Percentiles rank a stretch among this genome's conserved stretches.
Conservation (phyloP, 83 land plant species). For the Picea mariana region DNA sequence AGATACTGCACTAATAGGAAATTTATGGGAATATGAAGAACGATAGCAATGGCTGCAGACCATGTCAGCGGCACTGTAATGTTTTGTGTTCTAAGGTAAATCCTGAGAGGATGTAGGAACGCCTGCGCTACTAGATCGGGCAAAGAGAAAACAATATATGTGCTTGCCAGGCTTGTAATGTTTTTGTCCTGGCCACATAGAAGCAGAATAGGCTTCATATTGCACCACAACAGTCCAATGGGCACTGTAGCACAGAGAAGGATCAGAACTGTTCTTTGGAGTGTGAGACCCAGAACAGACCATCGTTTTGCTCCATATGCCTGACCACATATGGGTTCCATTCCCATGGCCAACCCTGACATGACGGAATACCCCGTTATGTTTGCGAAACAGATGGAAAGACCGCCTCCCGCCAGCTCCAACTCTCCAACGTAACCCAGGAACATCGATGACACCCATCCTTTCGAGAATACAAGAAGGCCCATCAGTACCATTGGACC, state of each 20-base stretch:
- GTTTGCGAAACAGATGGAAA: slow-evolving; percentile 41
- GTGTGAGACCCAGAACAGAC: too few relatives aligned
- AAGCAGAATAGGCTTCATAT: slow-evolving; percentile 35
- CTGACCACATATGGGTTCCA: too few relatives aligned
- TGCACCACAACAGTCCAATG: slow-evolving; percentile 41
- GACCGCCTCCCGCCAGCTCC: slow-evolving; percentile 41
- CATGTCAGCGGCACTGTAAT: slow-evolving; percentile 42
- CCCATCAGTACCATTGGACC: slow-evolving; percentile 33
- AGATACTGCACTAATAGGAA: neutral
- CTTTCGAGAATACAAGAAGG: slow-evolving; percentile 27
- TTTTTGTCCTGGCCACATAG: slow-evolving; percentile 37
- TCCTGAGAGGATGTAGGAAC: slow-evolving; percentile 51
- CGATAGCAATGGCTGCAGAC: slow-evolving; percentile 24
- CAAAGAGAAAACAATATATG: slow-evolving; percentile 39
- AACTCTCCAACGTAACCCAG: slow-evolving; percentile 41
- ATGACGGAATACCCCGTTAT: slow-evolving; percentile 46
- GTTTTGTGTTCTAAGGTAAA: slow-evolving; percentile 52
- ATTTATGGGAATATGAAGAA: neutral
- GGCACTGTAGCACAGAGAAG: slow-evolving; percentile 35
- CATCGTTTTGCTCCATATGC: too few relatives aligned
- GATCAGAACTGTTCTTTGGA: too few relatives aligned
- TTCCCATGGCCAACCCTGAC: too few relatives aligned
- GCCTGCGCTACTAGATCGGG: slow-evolving; percentile 48
- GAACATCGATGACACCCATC: slow-evolving; percentile 40
- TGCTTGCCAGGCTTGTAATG: slow-evolving; percentile 33